Evolutionary conservation across 441 rosid species (phyloP), one percentile per base, ranked within the genome.

Genomic region (Sinapis alba): DNA sequence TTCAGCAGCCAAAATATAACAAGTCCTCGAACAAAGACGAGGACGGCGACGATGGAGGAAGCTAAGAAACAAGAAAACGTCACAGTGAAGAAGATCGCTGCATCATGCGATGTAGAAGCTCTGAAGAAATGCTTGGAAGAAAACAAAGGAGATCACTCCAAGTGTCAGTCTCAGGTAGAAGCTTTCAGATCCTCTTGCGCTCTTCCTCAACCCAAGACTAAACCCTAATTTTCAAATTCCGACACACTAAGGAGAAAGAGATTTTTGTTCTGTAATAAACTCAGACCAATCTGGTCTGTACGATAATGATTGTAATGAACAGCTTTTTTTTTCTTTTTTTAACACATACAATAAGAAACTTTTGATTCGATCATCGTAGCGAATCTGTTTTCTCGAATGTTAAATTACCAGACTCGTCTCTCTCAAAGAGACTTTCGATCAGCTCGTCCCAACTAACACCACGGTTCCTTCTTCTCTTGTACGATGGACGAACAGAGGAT

Each of bases 121-220:
- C 72, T 94, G 71, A 90, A 92, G 96, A 92, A 90, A 81, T 94
- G 97, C 62, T 79, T 92, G 82, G 94, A 90, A 65, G 97, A 88
- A 80, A 89, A 88, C 85, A 92, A 87, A 73, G 96, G 97, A 12
- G 91, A 89, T 71, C 81, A 83, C 65, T 77, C 86, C 7, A 89
- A 90, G 79, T 89, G 96, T 76, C 86, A 84, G 64, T 82, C 93
- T 8, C 94, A 90, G 73, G 87, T 90, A 20, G 89, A 92, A 65
- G 97, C 97, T 66, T 92, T 94, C 85, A 86, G 85, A 80, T 83
- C 92, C 2, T 89, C 99, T 13, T 92, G 96, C 63, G 83, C 97
- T 13, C 32, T 87, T 45, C 90, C 83, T 82, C 85, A 86, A 62
- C 83, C 87, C 64, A 38, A 63, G 34, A 36, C 69, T 65, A 71